Base-by-base conservation (phyloP, 169 alveolate species). In the Plasmodium adleri region DNA sequence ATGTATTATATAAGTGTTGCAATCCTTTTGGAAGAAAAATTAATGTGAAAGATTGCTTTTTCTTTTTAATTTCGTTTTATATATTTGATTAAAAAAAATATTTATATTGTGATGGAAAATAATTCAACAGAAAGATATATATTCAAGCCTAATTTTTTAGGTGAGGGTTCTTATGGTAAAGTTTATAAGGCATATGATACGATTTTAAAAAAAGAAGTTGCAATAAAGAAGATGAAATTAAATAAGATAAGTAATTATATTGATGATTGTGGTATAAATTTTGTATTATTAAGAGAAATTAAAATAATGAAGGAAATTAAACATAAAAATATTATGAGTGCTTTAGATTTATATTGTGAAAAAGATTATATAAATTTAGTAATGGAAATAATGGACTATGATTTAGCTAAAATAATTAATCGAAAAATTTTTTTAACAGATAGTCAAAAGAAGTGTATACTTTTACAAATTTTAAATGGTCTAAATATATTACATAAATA, bases 141-240 rank as follows among this genome's bases (percentile, higher is more conserved):
- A 39, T 96, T 93, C 56, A 75, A 94, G 26, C 94, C 95, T 15
- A 94, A 94, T 50, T 97, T 94, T 83, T 95, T 98, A 22, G 99
- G 99, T 10, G 99, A 98, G 88, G 99, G 99, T 50, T 97, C 99
- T 24, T 98, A 98, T 90, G 99, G 99, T 49, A 98, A 97, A 43
- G 99, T 98, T 26, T 96, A 96, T 72, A 96, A 96, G 87, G 98
- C 98, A 15, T 95, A 92, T 88, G 99, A 97, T 88, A 96, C 64
- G 32, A 39, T 32, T 12, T 73, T 64, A 68, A 68, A 73, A 63
- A 94, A 94, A 74, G 90, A 89, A 59, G 98, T 97, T 1, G 99
- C 99, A 13, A 95, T 98, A 5, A 98, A 98, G 93, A 98, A 98
- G 93, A 98, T 94, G 90, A 97, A 94, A 73, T 95, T 95, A 50